These are phyloP conservation scores for Candida buenavistaensis DNA, from an alignment of 1,139 yeast species.

Conservation along the genomic window DNA sequence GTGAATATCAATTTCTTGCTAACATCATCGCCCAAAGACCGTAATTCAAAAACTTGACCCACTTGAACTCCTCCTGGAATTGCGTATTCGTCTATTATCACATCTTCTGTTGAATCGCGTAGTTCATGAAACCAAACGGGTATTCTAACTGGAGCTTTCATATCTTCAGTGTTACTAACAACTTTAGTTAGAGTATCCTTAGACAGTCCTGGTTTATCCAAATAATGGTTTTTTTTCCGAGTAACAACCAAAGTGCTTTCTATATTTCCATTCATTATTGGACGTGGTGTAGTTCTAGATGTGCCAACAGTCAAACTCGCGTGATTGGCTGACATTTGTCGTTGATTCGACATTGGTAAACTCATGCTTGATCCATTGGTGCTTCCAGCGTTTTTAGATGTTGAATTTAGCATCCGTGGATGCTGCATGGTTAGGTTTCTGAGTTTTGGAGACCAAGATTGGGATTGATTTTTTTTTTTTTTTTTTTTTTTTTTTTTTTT, in stretches of 20 bases:
- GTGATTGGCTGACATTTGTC: conserved; percentile 23
- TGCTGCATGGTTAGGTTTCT: conserved; percentile 25
- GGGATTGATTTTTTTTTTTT: conserved; percentile 1
- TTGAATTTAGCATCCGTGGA: conserved; percentile 25
- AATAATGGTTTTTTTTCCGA: conserved; percentile 12
- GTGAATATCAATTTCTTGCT: conserved; percentile 23
- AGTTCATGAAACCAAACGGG: conserved; percentile 77
- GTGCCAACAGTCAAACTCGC: conserved; percentile 22
- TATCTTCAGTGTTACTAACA: conserved; percentile 9
- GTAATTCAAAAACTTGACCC: conserved; percentile 76
- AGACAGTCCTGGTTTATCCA: conserved; percentile 7
- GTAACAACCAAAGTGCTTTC: conserved; percentile 17
- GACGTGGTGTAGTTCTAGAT: conserved; percentile 12
- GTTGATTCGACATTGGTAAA: conserved; percentile 1
- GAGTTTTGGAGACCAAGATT: neutral
- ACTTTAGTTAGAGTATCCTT: conserved; percentile 1
- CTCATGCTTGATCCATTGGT: conserved; percentile 2
- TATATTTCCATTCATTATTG: conserved; percentile 12
- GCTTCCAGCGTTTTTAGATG: conserved; percentile 3
- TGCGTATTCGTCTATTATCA: conserved; percentile 57
- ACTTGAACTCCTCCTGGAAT: conserved; percentile 57
- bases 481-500: neutral
- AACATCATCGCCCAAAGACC: conserved; percentile 10
- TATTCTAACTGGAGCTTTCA: conserved; percentile 36
- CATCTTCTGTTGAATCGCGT: conserved; percentile 56